These are phyloP conservation scores for Biscogniauxia sp. DNA, from an alignment of 2,329 filamentous ascomycete species.

Conservation along the genomic window DNA sequence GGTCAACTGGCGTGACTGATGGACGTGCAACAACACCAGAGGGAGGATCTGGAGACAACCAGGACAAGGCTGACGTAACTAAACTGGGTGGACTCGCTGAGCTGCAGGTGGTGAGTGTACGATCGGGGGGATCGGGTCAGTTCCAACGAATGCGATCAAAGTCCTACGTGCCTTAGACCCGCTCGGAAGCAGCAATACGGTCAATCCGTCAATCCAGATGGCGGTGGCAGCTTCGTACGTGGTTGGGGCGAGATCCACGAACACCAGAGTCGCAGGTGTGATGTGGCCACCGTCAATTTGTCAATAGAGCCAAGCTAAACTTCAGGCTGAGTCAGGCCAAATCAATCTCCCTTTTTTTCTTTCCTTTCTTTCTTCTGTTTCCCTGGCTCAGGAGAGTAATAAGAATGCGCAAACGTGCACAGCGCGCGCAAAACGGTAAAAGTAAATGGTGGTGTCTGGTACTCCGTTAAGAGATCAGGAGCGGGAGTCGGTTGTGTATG, in stretches of 20 bases:
- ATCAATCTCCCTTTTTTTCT: no score
- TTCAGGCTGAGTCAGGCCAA: constrained; percentile 33
- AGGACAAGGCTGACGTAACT: constrained; percentile 35
- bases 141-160: background rate
- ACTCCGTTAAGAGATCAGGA: no score
- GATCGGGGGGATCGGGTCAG: background rate
- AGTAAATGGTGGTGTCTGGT: no score
- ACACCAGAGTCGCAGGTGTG: constrained; percentile 10
- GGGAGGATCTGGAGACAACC: constrained; percentile 14
- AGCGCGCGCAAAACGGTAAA: no score
- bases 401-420: background rate
- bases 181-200: background rate
- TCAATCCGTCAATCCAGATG: background rate
- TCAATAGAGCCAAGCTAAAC: constrained; percentile 32
- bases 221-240: background rate
- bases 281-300: constrained; percentile 34
- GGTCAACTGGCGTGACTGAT: constrained; percentile 24
- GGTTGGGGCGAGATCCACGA: background rate
- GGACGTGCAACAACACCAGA: constrained; percentile 23
- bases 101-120: constrained; percentile 6
- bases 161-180: background rate
- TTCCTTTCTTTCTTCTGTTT: no score
- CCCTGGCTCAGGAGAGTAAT: no score
- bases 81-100: constrained; percentile 9
- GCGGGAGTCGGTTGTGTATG: no score